phyloP scores from a whole-genome alignment of 73 alveolate species.

The Paramecium pentaurelia region DNA sequence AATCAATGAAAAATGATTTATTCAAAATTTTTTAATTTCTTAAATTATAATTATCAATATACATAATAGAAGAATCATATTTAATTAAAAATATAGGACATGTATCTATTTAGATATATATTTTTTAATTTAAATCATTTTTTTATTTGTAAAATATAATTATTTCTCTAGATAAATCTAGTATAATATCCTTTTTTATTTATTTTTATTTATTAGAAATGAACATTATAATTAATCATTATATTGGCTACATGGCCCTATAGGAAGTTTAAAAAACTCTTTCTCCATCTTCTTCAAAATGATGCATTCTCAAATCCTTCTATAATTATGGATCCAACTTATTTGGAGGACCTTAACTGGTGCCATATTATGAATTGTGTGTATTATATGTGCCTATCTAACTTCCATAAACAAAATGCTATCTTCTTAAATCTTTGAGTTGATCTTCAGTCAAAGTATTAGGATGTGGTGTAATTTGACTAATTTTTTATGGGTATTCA shows the following conservation, averaged over 20 bases:
- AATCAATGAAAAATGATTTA: too few species aligned
- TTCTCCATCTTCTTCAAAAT: constrained; percentile 39
- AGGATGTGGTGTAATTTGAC: not conserved
- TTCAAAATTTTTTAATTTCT: too few species aligned
- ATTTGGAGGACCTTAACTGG: constrained; percentile 30
- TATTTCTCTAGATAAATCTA: not conserved
- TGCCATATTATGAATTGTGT: constrained; percentile 18
- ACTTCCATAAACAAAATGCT: constrained; percentile 18
- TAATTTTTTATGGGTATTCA: not conserved
- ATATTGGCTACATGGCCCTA: not conserved
- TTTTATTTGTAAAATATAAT: too few species aligned
- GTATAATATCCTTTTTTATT: not conserved
- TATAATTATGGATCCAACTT: not conserved
- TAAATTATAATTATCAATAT: too few species aligned
- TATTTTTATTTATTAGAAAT: not conserved
- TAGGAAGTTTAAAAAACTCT: not conserved
- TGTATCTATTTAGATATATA: too few species aligned
- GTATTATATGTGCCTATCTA: not conserved
- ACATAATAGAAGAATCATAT: too few species aligned
- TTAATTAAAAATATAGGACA: too few species aligned
- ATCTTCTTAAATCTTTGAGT: constrained; percentile 12
- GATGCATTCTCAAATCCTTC: constrained; percentile 7
- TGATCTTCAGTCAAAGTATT: not conserved
- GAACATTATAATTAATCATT: not conserved
- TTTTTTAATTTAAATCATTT: too few species aligned